A percentile compares a stretch with the other conserved stretches of the same genome.
These are phyloP conservation scores for Colletotrichum gloeosporioides DNA, from an alignment of 2,329 filamentous ascomycete species.

Conservation along the genomic window DNA sequence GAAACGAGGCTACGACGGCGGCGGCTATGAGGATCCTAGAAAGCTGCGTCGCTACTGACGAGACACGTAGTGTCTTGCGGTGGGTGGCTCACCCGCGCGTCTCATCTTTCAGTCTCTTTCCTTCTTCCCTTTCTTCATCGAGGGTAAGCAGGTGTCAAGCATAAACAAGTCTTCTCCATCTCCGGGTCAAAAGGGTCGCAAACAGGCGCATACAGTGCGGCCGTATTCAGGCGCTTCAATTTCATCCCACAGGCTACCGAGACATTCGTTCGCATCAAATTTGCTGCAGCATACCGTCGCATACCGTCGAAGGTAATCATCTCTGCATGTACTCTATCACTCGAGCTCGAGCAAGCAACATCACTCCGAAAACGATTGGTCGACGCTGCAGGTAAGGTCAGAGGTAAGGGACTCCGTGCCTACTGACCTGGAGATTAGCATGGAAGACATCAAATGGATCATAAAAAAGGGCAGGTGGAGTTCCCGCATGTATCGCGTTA, in stretches of 20 bases:
- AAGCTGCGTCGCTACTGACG: constrained; percentile 70
- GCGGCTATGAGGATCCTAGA: constrained; percentile 78
- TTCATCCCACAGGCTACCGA: neutral
- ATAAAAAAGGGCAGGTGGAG: neutral
- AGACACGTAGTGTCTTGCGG: constrained; percentile 43
- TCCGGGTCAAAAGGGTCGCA: neutral
- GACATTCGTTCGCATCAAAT: neutral
- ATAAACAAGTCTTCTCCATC: neutral
- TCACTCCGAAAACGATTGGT: constrained; percentile 15
- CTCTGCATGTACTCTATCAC: neutral
- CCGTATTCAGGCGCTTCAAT: neutral
- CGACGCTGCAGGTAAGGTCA: constrained; percentile 56
- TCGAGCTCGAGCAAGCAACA: neutral
- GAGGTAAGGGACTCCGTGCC: constrained; percentile 56
- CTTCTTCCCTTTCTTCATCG: constrained; percentile 38
- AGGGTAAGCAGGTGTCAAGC: constrained; percentile 35
- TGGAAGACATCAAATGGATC: neutral
- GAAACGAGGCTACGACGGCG: constrained; percentile 78
- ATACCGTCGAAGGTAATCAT: constrained; percentile 19
- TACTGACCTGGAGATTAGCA: constrained; percentile 34
- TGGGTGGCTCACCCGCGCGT: constrained; percentile 37
- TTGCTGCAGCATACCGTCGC: constrained; percentile 6
- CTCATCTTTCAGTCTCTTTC: constrained; percentile 26
- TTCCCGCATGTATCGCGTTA: constrained; percentile 19
- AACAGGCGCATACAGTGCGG: neutral